Evolutionary conservation across 2,329 filamentous ascomycete genomes (phyloP).

Genomic region (Monilinia fructigena): DNA sequence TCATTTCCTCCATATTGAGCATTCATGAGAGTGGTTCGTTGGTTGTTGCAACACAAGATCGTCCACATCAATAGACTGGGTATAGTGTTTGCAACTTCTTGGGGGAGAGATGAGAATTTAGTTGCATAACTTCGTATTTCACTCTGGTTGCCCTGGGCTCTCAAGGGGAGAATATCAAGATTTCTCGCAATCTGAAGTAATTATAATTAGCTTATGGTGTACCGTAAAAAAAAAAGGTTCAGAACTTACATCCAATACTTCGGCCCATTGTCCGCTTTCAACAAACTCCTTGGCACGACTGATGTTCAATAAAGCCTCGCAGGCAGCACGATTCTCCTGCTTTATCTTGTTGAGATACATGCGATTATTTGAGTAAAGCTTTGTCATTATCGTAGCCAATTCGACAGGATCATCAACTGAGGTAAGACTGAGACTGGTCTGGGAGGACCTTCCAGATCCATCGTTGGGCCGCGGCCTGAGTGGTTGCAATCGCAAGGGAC

Average conservation of each 20-base stretch:
- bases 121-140: slow-evolving; percentile 77
- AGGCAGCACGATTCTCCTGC: slow-evolving; percentile 55
- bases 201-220: slow-evolving; percentile 30
- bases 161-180: slow-evolving; percentile 77
- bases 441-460: slow-evolving; percentile 23
- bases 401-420: slow-evolving; percentile 65
- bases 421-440: slow-evolving; percentile 58
- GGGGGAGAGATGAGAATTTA: slow-evolving; percentile 74
- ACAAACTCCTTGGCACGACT: slow-evolving; percentile 59
- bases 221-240: background rate
- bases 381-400: slow-evolving; percentile 61
- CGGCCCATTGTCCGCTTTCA: slow-evolving; percentile 57
- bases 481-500: slow-evolving; percentile 66
- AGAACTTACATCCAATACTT: slow-evolving; percentile 63
- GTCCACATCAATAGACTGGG: slow-evolving; percentile 94
- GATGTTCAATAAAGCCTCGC: slow-evolving; percentile 59
- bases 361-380: slow-evolving; percentile 59
- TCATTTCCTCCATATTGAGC: slow-evolving; percentile 74
- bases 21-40: slow-evolving; percentile 68
- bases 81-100: slow-evolving; percentile 82
- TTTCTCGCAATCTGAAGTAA: slow-evolving; percentile 65
- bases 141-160: slow-evolving; percentile 70
- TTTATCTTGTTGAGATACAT: slow-evolving; percentile 61
- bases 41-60: slow-evolving; percentile 77
- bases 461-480: slow-evolving; percentile 43